Conservation (phyloP, 2,329 filamentous ascomycete genomes). For the Ascosphaera apis region DNA sequence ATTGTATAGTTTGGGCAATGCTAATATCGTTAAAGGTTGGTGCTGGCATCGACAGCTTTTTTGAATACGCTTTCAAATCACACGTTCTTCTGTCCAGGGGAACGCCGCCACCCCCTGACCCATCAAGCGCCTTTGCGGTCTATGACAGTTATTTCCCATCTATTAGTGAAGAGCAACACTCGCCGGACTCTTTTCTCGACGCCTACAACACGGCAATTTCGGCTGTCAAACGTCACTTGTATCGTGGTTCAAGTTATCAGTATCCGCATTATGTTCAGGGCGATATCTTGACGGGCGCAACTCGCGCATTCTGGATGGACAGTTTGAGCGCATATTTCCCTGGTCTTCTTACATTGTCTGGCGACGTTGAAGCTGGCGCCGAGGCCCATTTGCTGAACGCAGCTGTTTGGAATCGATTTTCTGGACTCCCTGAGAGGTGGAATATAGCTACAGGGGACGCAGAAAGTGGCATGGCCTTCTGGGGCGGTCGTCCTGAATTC, state of each 20-base stretch:
- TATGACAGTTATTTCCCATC: conserved; percentile 43
- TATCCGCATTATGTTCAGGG: conserved; percentile 87
- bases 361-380: conserved; percentile 75
- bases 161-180: conserved; percentile 41
- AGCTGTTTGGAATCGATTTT: conserved; percentile 82
- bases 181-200: conserved; percentile 53
- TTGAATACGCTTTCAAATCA: conserved; percentile 91
- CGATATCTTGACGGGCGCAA: conserved; percentile 68
- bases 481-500: conserved; percentile 87
- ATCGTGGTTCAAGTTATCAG: conserved; percentile 48
- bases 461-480: conserved; percentile 76
- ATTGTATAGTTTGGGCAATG: conserved; percentile 1
- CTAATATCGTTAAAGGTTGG: conserved; percentile 35
- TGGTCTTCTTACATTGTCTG: conserved; percentile 62
- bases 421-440: conserved; percentile 87
- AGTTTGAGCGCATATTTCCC: conserved; percentile 91
- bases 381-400: conserved; percentile 78
- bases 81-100: conserved; percentile 72
- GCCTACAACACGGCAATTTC: conserved; percentile 72
- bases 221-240: conserved; percentile 77
- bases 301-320: conserved; percentile 84
- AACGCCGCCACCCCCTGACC: conserved; percentile 15
- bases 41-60: conserved; percentile 93
- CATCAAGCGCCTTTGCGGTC: conserved; percentile 21
- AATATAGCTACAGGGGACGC: conserved; percentile 64